Evolutionary conservation across 805 yeast genomes (phyloP).

Genomic region (Clavispora phyllophila): DNA sequence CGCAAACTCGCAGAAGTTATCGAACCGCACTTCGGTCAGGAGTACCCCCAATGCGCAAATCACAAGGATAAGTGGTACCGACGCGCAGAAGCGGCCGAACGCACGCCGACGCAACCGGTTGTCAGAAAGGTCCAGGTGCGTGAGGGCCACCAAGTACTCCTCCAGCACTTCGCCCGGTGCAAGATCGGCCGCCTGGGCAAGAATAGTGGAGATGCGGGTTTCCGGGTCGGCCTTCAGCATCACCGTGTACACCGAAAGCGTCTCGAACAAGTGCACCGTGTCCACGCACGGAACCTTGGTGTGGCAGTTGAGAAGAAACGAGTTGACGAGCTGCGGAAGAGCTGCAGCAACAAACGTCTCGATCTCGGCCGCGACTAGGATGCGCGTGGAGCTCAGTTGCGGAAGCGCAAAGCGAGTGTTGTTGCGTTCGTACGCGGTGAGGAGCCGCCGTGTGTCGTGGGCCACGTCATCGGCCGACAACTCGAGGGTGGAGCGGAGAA

Average conservation of each 20-base stretch:
- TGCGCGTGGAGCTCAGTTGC: neutral
- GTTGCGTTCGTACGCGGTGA: slow-evolving; percentile 3
- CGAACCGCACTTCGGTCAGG: slow-evolving; percentile 27
- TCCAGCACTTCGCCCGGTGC: slow-evolving; percentile 3
- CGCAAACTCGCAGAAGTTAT: slow-evolving; percentile 25
- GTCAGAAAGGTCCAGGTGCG: slow-evolving; percentile 12
- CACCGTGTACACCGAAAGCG: slow-evolving; percentile 22
- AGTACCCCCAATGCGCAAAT: slow-evolving; percentile 31
- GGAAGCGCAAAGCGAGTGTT: neutral
- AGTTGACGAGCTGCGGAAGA: slow-evolving; percentile 18
- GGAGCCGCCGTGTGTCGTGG: slow-evolving; percentile 2
- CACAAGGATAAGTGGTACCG: slow-evolving; percentile 22
- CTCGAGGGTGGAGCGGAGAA: slow-evolving; percentile 13
- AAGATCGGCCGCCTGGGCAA: slow-evolving; percentile 9
- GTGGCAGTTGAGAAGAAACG: slow-evolving; percentile 28
- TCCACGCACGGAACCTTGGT: slow-evolving; percentile 31
- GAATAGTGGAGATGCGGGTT: slow-evolving; percentile 16
- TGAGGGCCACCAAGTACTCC: slow-evolving; percentile 2
- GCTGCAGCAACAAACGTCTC: slow-evolving; percentile 9
- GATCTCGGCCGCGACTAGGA: slow-evolving; percentile 1
- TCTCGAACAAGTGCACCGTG: slow-evolving; percentile 24
- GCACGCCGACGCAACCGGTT: slow-evolving; percentile 15
- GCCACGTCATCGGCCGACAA: slow-evolving; percentile 9
- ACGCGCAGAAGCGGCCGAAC: slow-evolving; percentile 16
- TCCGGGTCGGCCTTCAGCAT: slow-evolving; percentile 15